Percentiles rank a stretch among this genome's conserved stretches.
Evolutionary conservation across 495 filamentous ascomycete genomes (phyloP).

Genomic region (Aspergillus cristatus): DNA sequence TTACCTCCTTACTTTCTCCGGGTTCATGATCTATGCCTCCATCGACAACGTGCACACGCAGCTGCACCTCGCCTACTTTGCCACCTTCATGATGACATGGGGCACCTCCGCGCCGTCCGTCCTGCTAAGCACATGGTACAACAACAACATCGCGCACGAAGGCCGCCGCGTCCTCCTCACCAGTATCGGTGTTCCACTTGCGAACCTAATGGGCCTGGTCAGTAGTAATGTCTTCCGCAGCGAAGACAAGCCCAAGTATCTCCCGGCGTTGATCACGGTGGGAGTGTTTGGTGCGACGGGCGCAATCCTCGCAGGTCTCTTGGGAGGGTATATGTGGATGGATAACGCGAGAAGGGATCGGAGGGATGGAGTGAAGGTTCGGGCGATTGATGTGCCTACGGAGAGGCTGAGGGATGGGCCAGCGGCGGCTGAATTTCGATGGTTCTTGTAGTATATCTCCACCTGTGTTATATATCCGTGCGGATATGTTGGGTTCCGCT

Average conservation of each 20-base stretch:
- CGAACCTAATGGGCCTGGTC: conserved; percentile 76
- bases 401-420: conserved; percentile 61
- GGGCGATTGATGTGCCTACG: conserved; percentile 60
- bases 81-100: conserved; percentile 80
- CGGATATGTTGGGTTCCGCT: no score
- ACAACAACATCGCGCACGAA: conserved; percentile 75
- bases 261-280: conserved; percentile 63
- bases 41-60: conserved; percentile 50
- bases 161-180: conserved; percentile 61
- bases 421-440: conserved; percentile 53
- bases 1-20: conserved; percentile 63
- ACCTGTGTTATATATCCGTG: no score
- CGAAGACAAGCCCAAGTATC: conserved; percentile 63
- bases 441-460: conserved; percentile 43
- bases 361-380: conserved; percentile 48
- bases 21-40: conserved; percentile 65
- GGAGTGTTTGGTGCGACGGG: conserved; percentile 63
- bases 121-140: conserved; percentile 54
- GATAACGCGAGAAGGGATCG: conserved; percentile 60
- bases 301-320: conserved; percentile 41
- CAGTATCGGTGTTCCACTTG: conserved; percentile 63
- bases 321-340: conserved; percentile 60
- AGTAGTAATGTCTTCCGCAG: conserved; percentile 64
- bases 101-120: conserved; percentile 46
- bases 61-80: conserved; percentile 62